Conservation (phyloP, 208 protist genomes). For the Trypanosoma brucei region DNA sequence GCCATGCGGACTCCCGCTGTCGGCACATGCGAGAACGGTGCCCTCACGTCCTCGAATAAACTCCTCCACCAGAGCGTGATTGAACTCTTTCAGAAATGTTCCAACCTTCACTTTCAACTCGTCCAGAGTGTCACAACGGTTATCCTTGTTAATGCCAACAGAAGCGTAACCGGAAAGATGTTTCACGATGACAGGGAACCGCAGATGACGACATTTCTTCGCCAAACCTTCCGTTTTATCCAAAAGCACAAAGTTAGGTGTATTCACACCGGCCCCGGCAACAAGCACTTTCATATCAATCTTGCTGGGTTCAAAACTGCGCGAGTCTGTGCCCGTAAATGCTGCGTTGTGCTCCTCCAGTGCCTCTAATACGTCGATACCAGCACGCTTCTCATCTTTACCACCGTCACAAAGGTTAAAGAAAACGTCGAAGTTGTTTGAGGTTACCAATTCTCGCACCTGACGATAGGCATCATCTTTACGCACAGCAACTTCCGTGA, state of each 20-base stretch:
- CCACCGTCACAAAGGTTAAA: constrained; percentile 89
- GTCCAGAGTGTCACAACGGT: constrained; percentile 70
- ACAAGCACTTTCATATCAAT: constrained; percentile 89
- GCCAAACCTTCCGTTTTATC: constrained; percentile 56
- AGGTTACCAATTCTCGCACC: constrained; percentile 72
- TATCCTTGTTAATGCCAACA: constrained; percentile 84
- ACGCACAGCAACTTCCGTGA: constrained; percentile 56
- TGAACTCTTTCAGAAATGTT: constrained; percentile 72
- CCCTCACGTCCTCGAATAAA: constrained; percentile 84
- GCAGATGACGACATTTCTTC: constrained; percentile 80
- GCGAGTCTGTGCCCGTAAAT: constrained; percentile 84
- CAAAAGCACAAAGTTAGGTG: constrained; percentile 82
- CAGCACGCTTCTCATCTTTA: constrained; percentile 77
- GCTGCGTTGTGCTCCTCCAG: constrained; percentile 85
- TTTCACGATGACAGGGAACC: constrained; percentile 89
- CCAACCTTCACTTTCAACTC: constrained; percentile 65
- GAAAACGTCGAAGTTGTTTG: constrained; percentile 82
- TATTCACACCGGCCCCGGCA: constrained; percentile 62
- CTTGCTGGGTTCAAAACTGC: constrained; percentile 84
- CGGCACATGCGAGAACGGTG: constrained; percentile 76
- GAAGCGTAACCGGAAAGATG: constrained; percentile 84
- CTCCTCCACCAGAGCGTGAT: constrained; percentile 85
- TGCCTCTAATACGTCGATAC: constrained; percentile 75
- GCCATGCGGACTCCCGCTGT: constrained; percentile 57
- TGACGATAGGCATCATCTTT: constrained; percentile 72